These are phyloP conservation scores for Fistulina hepatica DNA, from an alignment of 1,284 basidiomycete species.

Conservation along the genomic window DNA sequence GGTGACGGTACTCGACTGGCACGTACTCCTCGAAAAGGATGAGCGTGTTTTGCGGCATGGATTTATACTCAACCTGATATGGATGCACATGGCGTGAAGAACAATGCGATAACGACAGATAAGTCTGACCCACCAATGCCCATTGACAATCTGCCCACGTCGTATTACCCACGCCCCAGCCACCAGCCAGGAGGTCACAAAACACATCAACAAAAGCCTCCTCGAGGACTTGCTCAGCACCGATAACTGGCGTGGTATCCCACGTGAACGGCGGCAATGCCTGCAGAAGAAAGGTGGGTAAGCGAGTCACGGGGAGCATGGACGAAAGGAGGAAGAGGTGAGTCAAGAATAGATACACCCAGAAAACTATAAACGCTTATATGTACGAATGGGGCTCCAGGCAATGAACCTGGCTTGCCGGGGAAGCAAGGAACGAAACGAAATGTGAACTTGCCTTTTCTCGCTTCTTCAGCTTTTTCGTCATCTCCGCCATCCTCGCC, in stretches of 20 bases:
- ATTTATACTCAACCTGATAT: slow-evolving; percentile 72
- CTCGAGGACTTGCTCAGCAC: slow-evolving; percentile 45
- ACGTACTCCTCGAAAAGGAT: slow-evolving; percentile 85
- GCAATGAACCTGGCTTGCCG: neutral
- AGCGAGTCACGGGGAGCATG: too few species aligned
- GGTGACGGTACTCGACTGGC: slow-evolving; percentile 73
- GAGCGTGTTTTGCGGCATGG: slow-evolving; percentile 43
- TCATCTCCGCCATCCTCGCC: slow-evolving; percentile 46
- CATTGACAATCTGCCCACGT: slow-evolving; percentile 82
- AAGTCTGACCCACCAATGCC: slow-evolving; percentile 78
- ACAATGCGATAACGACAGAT: too few species aligned
- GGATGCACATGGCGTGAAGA: too few species aligned
- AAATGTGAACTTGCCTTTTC: slow-evolving; percentile 37
- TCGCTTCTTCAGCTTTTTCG: slow-evolving; percentile 70
- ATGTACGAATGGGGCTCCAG: neutral
- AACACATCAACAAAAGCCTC: slow-evolving; percentile 83
- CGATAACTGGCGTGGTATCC: slow-evolving; percentile 73
- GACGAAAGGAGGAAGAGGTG: too few species aligned
- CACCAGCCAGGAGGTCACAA: slow-evolving; percentile 75
- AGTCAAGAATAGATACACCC: too few species aligned
- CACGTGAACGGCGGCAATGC: slow-evolving; percentile 70
- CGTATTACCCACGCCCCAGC: slow-evolving; percentile 64
- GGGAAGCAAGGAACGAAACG: neutral
- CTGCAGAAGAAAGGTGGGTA: slow-evolving; percentile 8
- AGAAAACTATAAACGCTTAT: too few species aligned